Base-by-base conservation (phyloP, 129 eudicot species). In the Scalesia atractyloides region DNA sequence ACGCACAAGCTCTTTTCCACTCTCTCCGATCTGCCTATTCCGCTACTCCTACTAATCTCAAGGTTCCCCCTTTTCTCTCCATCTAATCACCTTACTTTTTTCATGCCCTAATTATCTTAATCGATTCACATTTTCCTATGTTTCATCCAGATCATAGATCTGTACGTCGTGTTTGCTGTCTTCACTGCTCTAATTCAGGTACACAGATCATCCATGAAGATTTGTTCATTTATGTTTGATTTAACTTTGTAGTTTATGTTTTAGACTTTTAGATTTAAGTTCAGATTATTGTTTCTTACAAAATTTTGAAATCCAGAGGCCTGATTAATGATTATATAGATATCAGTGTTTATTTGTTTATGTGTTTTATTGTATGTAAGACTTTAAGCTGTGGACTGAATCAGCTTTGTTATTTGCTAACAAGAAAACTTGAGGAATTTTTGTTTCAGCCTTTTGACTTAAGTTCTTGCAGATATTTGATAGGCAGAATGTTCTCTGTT, bases 161-260 rank as follows among this genome's bases (percentile, higher is more conserved):
- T 94, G 69, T 94, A 94, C 70, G 91, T 90, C 5, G 58, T 88
- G 2, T 94, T 88, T 19, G 97, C 99, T 9, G 87, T 88, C 18
- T 83, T 66, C 60, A 94, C 96, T 15, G 97, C 97, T 69, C 69
- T 94, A 16, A 83, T 90, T 74, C 99, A 94, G 99, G 99, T 94
- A 85, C 11, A 17, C 46, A 65, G 33, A 65, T 44, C 57, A 33
- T 54, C 54, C 49, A 8, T 75, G 59, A 54, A 41, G 74, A 75
- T 56, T 26, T 67, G 48, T 68, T n/a, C n/a, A n/a, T 54, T 24
- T 66, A 16, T 54, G 54, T 2, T 65, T 65, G 48, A 41, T 66
- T 53, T 4, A 41, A 51, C n/a, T 4, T 37, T 43, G 68, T 19
- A 43, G 66, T 56, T n/a, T 14, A 44, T 20, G 5, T 19, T 48